Evolutionary conservation across 1,284 basidiomycete species (phyloP), one percentile per base, ranked within the genome.

Genomic region (Gymnopus androsaceus): DNA sequence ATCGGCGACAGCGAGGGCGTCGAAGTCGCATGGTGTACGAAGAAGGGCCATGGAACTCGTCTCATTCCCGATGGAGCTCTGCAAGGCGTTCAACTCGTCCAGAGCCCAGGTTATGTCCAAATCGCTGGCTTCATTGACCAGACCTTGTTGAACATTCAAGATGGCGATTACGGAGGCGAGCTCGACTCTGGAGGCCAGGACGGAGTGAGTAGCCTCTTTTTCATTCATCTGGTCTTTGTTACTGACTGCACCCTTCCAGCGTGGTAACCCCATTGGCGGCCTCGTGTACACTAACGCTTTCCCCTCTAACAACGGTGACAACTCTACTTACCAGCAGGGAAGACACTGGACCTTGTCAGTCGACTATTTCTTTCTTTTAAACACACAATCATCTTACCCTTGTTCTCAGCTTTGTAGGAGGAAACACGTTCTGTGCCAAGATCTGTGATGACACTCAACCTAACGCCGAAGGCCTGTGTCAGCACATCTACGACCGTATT

Each of bases 101-200:
- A 75, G 58, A 84, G 86, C 1, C 75, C 76, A 0, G 75, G 80
- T 56, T 92, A 91, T 65, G 68, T 85, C 30, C 83, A 88, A 63
- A 74, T 83, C 36, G 78, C 81, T 25, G 88, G 83, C 9, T 80
- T 75, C 69, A 75, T 91, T 59, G 74, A 90, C 65, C 89, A 92
- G 72, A 73, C 71, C 1, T 61, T 70, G 59, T 69, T 92, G 60
- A 77, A 88, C 70, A 67, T 92, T 44, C 60, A 68, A 3, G 37
- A 67, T 0, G 71, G 62, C 15, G 89, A 92, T 64, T 80, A 65
- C 21, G 89, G 89, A 65, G 89, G 89, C 59, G 87, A 88, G 71
- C 78, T 88, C 48, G 87, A 88, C 62, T 81, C 84, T 27, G 81
- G 85, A 57, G 87, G 86, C 61, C 82, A 83, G 58, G 83, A 85